Percentiles rank a stretch among this genome's conserved stretches.
These are phyloP conservation scores for Hygrophila difformis DNA, from an alignment of 257 asterid genomes.

Conservation along the genomic window DNA sequence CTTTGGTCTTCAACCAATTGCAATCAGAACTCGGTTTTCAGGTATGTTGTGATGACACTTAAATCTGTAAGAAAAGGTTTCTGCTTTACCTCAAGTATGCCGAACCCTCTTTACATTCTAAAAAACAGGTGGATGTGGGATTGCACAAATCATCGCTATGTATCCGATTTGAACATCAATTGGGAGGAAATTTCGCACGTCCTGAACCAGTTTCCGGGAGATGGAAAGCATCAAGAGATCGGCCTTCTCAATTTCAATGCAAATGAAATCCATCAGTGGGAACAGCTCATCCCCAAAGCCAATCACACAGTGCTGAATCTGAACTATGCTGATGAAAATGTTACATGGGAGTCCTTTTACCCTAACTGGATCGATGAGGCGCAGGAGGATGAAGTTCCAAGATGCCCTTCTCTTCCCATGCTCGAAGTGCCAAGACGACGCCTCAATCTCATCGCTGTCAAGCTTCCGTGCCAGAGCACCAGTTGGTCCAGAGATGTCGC, in stretches of 20 bases:
- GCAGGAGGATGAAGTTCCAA: constrained; percentile 53
- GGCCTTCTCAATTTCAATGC: constrained; percentile 62
- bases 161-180: constrained; percentile 33
- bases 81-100: background rate
- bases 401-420: constrained; percentile 56
- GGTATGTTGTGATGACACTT: constrained; percentile 35
- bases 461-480: constrained; percentile 58
- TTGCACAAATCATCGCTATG: constrained; percentile 43
- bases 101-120: constrained; percentile 36
- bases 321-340: constrained; percentile 29
- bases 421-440: constrained; percentile 33
- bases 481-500: constrained; percentile 75
- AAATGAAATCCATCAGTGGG: constrained; percentile 44
- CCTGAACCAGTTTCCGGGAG: constrained; percentile 21
- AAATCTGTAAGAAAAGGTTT: background rate
- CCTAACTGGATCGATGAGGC: constrained; percentile 97
- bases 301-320: constrained; percentile 42
- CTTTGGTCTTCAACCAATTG: constrained; percentile 30
- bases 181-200: constrained; percentile 43
- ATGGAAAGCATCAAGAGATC: constrained; percentile 18
- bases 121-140: constrained; percentile 58
- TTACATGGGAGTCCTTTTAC: constrained; percentile 63
- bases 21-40: constrained; percentile 25
- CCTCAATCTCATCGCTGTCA: constrained; percentile 54
- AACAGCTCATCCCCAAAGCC: constrained; percentile 29